phyloP scores from a whole-genome alignment of 768 basidiomycete genomes.

The Piloderma croceum region DNA sequence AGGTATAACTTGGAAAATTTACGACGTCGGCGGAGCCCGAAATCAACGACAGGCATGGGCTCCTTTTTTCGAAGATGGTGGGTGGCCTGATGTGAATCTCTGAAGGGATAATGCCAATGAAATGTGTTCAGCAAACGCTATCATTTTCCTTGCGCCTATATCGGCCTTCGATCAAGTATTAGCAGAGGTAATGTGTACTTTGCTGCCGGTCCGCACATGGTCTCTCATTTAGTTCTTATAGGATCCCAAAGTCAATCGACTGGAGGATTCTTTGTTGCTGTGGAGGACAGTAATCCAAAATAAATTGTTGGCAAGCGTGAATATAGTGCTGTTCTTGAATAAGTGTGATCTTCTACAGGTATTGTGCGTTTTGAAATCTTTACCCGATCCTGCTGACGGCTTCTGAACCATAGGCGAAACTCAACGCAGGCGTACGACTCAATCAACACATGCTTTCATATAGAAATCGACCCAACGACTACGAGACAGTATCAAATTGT shows the following conservation, averaged over 20 bases:
- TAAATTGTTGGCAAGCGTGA: constrained; percentile 66
- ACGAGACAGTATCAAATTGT: constrained; percentile 73
- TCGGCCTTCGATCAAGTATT: constrained; percentile 84
- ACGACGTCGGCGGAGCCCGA: constrained; percentile 79
- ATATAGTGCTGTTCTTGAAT: constrained; percentile 77
- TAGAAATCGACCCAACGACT: constrained; percentile 74
- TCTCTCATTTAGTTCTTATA: constrained; percentile 20
- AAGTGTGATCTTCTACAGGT: constrained; percentile 76
- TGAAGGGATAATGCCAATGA: too few species aligned
- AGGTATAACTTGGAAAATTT: constrained; percentile 73
- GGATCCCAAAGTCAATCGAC: constrained; percentile 69
- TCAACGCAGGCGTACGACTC: constrained; percentile 69
- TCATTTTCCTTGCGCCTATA: constrained; percentile 85
- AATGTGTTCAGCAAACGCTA: constrained; percentile 62
- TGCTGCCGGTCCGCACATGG: neutral
- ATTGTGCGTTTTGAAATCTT: constrained; percentile 5
- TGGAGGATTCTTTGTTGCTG: constrained; percentile 72
- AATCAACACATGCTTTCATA: constrained; percentile 67
- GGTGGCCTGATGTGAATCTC: constrained; percentile 17
- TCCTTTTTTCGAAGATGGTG: constrained; percentile 83
- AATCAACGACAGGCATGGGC: constrained; percentile 85
- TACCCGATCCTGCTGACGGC: constrained; percentile 1
- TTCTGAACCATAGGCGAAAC: constrained; percentile 48
- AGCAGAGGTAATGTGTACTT: constrained; percentile 48
- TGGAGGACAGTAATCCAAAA: constrained; percentile 74